phyloP scores from a whole-genome alignment of 1,284 basidiomycete genomes.

The Earliella scabrosa region DNA sequence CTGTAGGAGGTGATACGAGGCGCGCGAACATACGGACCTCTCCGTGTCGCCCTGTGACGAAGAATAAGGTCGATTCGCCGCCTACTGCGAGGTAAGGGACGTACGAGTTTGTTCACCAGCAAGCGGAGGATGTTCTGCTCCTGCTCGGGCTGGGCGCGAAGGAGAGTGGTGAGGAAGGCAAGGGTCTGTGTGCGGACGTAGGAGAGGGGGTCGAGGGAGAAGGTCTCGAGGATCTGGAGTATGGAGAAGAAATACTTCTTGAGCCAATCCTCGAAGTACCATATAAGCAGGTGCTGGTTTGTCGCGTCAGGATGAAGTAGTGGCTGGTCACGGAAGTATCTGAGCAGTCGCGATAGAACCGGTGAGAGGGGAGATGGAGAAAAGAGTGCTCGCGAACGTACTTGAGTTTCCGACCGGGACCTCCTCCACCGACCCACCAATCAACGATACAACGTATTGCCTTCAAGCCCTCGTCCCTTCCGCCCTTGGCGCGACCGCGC shows the following conservation, averaged over 20 bases:
- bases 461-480: slow-evolving; percentile 89
- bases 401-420: slow-evolving; percentile 81
- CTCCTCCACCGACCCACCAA: slow-evolving; percentile 96
- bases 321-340: slow-evolving; percentile 94
- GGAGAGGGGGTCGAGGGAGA: slow-evolving; percentile 86
- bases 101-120: slow-evolving; percentile 92
- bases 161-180: slow-evolving; percentile 75
- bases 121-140: slow-evolving; percentile 94
- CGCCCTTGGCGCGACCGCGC: slow-evolving; percentile 78
- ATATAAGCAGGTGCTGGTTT: slow-evolving; percentile 79
- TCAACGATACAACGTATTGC: slow-evolving; percentile 91
- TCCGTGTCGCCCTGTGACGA: slow-evolving; percentile 84
- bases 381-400: slow-evolving; percentile 41
- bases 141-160: slow-evolving; percentile 93
- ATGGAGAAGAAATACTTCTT: slow-evolving; percentile 97
- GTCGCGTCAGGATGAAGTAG: slow-evolving; percentile 69
- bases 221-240: slow-evolving; percentile 88
- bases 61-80: too few species aligned
- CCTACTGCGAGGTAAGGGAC: slow-evolving; percentile 33
- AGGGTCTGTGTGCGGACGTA: slow-evolving; percentile 77
- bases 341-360: slow-evolving; percentile 33
- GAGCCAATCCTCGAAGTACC: slow-evolving; percentile 96
- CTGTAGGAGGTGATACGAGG: slow-evolving; percentile 89
- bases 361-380: neutral
- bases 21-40: slow-evolving; percentile 86